Conservation (phyloP, 192 early-diverging fungal genomes). For the Rhizoclosmatium sp. region DNA sequence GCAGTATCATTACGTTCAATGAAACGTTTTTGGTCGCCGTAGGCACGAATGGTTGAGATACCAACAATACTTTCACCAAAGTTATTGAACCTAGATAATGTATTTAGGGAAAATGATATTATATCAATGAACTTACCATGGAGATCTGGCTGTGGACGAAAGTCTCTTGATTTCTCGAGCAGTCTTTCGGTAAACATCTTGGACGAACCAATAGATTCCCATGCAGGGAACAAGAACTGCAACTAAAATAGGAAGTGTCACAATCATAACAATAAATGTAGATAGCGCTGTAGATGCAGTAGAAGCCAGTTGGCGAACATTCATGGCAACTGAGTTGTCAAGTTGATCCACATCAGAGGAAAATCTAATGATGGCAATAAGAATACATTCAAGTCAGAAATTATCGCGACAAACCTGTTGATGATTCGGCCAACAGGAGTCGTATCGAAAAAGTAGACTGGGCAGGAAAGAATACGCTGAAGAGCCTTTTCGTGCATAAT, state of each 20-base stretch:
- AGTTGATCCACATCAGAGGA: constrained; percentile 61
- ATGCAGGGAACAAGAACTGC: constrained; percentile 76
- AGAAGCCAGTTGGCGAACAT: not conserved
- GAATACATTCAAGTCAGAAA: constrained; percentile 62
- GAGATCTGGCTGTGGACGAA: constrained; percentile 38
- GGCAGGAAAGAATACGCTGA: constrained; percentile 69
- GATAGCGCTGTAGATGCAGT: not conserved
- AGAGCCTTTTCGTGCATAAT: constrained; percentile 75
- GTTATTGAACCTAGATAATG: not conserved
- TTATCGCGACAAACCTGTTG: constrained; percentile 64
- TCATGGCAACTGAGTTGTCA: not conserved
- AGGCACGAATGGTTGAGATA: constrained; percentile 43
- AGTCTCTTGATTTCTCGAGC: constrained; percentile 57
- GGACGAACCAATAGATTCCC: constrained; percentile 76
- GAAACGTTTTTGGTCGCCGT: constrained; percentile 11
- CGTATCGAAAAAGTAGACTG: constrained; percentile 74
- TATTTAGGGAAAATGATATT: constrained; percentile 12
- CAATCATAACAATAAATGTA: not conserved
- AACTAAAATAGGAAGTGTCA: constrained; percentile 63
- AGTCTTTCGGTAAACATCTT: constrained; percentile 75
- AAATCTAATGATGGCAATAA: constrained; percentile 31
- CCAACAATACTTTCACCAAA: constrained; percentile 48
- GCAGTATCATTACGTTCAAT: constrained; percentile 8
- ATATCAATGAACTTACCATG: constrained; percentile 38
- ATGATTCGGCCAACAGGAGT: constrained; percentile 76